Percentiles rank a stretch among this genome's conserved stretches.
Evolutionary conservation across 345 rosid genomes (phyloP).

Genomic region (Eucalyptus decipiens): DNA sequence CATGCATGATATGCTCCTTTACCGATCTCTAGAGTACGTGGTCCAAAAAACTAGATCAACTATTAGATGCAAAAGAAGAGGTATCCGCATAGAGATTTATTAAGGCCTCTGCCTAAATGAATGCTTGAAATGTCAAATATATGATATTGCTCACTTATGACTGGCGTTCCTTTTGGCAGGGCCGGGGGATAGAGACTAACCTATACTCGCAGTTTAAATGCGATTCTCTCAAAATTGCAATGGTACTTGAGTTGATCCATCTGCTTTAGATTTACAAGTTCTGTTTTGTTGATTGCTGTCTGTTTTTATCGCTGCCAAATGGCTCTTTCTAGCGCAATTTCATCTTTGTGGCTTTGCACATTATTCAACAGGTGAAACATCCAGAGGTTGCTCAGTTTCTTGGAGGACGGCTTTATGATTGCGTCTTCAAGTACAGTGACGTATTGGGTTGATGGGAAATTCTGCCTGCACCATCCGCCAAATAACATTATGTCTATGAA

Average conservation of each 20-base stretch:
- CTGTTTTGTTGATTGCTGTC: background rate
- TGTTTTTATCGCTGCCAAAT: background rate
- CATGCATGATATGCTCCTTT: background rate
- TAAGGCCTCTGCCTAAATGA: background rate
- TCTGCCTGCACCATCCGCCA: background rate
- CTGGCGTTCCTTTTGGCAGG: slow-evolving; percentile 36
- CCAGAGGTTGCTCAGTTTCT: slow-evolving; percentile 97
- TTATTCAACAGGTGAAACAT: slow-evolving; percentile 72
- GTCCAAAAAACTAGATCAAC: background rate
- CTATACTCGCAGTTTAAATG: slow-evolving; percentile 95
- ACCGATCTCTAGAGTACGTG: background rate
- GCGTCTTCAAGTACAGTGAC: slow-evolving; percentile 89
- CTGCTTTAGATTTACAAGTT: background rate
- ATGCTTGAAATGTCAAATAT: background rate
- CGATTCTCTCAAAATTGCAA: slow-evolving; percentile 94
- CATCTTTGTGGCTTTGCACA: background rate
- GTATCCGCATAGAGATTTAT: background rate
- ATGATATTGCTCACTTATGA: background rate
- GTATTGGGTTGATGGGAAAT: slow-evolving; percentile 11
- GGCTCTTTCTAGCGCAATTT: background rate
- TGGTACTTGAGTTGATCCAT: slow-evolving; percentile 31
- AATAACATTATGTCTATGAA: background rate
- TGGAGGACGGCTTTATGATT: slow-evolving; percentile 95
- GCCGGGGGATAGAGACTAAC: slow-evolving; percentile 98
- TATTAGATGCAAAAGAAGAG: background rate